Evolutionary conservation across 176 grass and related monocot species (phyloP), one percentile per base, ranked within the genome.

Genomic region (Oryza longistaminata): DNA sequence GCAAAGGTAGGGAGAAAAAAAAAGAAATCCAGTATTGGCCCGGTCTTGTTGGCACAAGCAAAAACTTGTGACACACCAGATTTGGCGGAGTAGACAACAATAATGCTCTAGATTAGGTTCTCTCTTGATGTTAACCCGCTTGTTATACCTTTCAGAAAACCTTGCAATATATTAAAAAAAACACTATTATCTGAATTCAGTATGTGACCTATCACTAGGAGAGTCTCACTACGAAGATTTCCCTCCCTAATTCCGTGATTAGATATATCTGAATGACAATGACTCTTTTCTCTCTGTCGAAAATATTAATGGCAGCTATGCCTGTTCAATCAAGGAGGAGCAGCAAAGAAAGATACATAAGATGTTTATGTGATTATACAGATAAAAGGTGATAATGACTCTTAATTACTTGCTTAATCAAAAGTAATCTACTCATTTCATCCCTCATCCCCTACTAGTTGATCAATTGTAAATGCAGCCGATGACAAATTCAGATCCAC

Each of bases 401-500:
- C 52, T 58, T 21, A 9, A 24, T 62, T 21, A 62, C 58, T 24
- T 24, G 58, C 6, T 62, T 62, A n/a, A 24, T 62, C n/a, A 62
- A 62, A 62, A 62, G 58, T 62, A 62, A 19, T n/a, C 19, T 62
- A 24, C n/a, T n/a, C 58, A 62, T 62, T 62, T 62, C n/a, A 62
- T 62, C 21, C 2, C n/a, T 24, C n/a, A 62, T 61, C 21, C 2
- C n/a, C 21, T 22, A 24, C 58, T 62, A n/a, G n/a, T 24, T 24
- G 58, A 21, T 21, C 53, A 58, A 21, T 58, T 21, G 53, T 48
- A 48, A 64, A 74, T 15, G 4, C 55, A 74, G 40, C 11, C 13
- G 46, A 43, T 26, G 17, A 7, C 21, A 66, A 66, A 64, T 88
- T 65, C 50, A 21, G 11, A 74, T 49, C 82, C 87, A 85, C 80